Conservation (phyloP, 2,329 filamentous ascomycete species). For the Tolypocladium cylindrosporum region DNA sequence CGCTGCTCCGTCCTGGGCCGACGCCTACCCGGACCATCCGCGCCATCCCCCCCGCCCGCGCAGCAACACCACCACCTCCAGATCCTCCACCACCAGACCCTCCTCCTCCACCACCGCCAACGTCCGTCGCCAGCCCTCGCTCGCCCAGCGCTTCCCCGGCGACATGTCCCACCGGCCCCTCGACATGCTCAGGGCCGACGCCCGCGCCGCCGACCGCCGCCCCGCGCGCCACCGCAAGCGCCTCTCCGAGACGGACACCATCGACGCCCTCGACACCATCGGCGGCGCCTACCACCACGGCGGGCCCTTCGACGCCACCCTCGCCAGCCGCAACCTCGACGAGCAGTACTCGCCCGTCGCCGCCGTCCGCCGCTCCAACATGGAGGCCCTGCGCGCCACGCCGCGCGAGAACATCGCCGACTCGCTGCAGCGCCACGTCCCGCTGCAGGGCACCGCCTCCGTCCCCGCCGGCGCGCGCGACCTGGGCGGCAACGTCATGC, state of each 20-base stretch:
- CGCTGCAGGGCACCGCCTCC: slow-evolving; percentile 68
- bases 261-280: slow-evolving; percentile 69
- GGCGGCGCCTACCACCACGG: slow-evolving; percentile 73
- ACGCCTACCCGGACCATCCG: not conserved
- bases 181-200: slow-evolving; percentile 53
- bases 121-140: slow-evolving; percentile 8
- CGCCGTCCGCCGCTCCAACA: slow-evolving; percentile 63
- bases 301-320: slow-evolving; percentile 79
- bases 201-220: slow-evolving; percentile 56
- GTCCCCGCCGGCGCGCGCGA: slow-evolving; percentile 68
- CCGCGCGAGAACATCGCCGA: slow-evolving; percentile 70
- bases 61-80: not conserved
- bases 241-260: slow-evolving; percentile 61
- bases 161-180: slow-evolving; percentile 58
- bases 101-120: not conserved
- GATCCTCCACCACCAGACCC: no score
- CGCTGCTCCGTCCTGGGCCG: not conserved
- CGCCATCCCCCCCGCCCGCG: not conserved
- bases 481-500: slow-evolving; percentile 56
- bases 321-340: slow-evolving; percentile 61
- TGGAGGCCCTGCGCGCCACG: slow-evolving; percentile 70
- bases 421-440: slow-evolving; percentile 61
- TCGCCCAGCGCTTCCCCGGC: slow-evolving; percentile 43
- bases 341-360: slow-evolving; percentile 59
- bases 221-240: slow-evolving; percentile 58